Evolutionary conservation across 306 rosid genomes (phyloP), one percentile per base, ranked within the genome.

Genomic region (barrel medic (Medicago truncatula)): DNA sequence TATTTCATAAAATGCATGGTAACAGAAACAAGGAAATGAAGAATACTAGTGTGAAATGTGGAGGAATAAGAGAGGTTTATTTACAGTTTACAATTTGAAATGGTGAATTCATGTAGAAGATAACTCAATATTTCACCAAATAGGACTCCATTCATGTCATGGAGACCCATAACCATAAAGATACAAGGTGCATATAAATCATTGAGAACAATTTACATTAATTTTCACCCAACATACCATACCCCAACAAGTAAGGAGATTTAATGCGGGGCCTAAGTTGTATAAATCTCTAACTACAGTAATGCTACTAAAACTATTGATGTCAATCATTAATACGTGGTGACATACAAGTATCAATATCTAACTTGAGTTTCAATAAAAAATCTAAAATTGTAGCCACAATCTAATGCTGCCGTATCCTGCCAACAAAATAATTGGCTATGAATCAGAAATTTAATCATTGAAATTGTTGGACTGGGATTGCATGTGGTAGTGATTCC

Each of bases 101-200:
- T 31, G 47, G n/a, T 58, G 17, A 59, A 14, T 46, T 58, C 16
- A 4, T 25, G 41, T 15, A 18, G 23, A 58, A 31, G 41, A 14
- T 2, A 77, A 17, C 41, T n/a, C 49, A 17, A 44, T 20, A 18
- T 56, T 56, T 71, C 39, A 54, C 44, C 20, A 46, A 23, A 43
- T 16, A 34, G 18, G 34, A 43, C 77, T 41, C 9, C 57, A 23
- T 23, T 2, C 41, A 5, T 0, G 46, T 59, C 38, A 60, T 38
- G 71, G 76, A 78, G 41, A 11, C 67, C 73, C 77, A 70, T 78
- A 52, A 10, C 39, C 40, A 20, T n/a, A 73, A 59, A 64, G 71
- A 70, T 40, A 66, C 16, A 16, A 65, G 53, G 40, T 46, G 25
- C 13, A 4, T 62, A 34, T 34, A 65, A 17, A 62, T n/a, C 50